Percentiles rank a stretch among this genome's conserved stretches.
Evolutionary conservation across 192 early-diverging fungal species (phyloP).

Genomic region (Umbelopsis sp.): DNA sequence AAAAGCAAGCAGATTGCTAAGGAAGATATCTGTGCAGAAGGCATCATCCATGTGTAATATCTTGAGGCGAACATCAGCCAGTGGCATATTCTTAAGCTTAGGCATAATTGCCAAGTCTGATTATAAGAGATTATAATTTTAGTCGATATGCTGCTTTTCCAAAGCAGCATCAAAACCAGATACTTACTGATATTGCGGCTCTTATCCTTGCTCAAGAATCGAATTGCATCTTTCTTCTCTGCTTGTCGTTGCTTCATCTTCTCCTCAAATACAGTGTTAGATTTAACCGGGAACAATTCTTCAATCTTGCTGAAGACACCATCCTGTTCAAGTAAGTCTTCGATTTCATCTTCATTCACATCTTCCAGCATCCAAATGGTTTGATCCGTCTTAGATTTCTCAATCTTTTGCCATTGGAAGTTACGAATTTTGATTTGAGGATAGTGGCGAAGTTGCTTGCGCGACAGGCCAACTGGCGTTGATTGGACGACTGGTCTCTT

Average conservation of each 20-base stretch:
- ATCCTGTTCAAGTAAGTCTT: conserved; percentile 33
- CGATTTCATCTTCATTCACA: conserved; percentile 21
- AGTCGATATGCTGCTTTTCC: no score
- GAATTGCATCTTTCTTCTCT: conserved; percentile 55
- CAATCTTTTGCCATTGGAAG: conserved; percentile 40
- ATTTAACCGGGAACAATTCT: conserved; percentile 69
- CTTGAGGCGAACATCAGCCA: conserved; percentile 61
- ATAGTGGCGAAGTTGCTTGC: conserved; percentile 36
- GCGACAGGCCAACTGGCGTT: conserved; percentile 5
- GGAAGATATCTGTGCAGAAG: conserved; percentile 59
- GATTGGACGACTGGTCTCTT: background rate
- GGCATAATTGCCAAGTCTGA: conserved; percentile 35
- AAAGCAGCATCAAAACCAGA: background rate
- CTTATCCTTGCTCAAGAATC: conserved; percentile 66
- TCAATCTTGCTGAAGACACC: conserved; percentile 70
- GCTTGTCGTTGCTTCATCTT: conserved; percentile 33
- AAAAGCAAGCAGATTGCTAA: conserved; percentile 68
- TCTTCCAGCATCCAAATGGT: conserved; percentile 27
- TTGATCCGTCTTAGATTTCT: conserved; percentile 17
- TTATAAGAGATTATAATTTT: background rate
- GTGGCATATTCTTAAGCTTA: conserved; percentile 30
- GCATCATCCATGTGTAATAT: conserved; percentile 71
- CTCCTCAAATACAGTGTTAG: conserved; percentile 42
- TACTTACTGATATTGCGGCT: conserved; percentile 57
- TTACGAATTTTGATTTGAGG: conserved; percentile 32